A percentile compares a stretch with the other conserved stretches of the same genome.
Evolutionary conservation across 2,329 filamentous ascomycete species (phyloP).

Genomic region (Colletotrichum scovillei): DNA sequence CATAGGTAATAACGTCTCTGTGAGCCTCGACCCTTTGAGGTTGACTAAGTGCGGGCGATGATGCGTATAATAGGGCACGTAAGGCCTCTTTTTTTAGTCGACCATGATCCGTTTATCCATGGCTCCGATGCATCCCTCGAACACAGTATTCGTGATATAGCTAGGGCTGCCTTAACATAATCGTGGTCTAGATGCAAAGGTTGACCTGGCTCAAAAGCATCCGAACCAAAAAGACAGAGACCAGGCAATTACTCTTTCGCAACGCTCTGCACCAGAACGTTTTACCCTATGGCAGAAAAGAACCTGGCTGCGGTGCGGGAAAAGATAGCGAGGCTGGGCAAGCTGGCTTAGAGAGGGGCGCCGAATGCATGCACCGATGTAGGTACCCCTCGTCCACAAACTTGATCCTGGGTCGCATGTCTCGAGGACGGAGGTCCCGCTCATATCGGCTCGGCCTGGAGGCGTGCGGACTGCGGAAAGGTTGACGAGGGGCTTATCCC

Average conservation of each 20-base stretch:
- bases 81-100: background rate
- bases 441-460: conserved; percentile 24
- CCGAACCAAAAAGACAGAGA: background rate
- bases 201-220: background rate
- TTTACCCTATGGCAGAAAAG: conserved; percentile 14
- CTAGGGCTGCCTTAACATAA: background rate
- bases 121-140: background rate
- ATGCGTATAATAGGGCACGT: background rate
- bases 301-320: conserved; percentile 10
- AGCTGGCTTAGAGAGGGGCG: conserved; percentile 1
- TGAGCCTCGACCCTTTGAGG: background rate
- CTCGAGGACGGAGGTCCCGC: conserved; percentile 16
- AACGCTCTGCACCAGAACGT: background rate
- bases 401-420: conserved; percentile 9
- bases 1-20: background rate
- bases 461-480: conserved; percentile 26
- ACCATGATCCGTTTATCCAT: background rate
- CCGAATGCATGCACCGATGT: conserved; percentile 12
- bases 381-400: conserved; percentile 8
- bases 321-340: conserved; percentile 27
- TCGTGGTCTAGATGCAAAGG: background rate
- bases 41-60: background rate
- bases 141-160: background rate
- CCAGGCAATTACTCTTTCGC: background rate
- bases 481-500: conserved; percentile 17